Base-by-base conservation (phyloP, 2,329 filamentous ascomycete species). In the Podosphaera aphanis region DNA sequence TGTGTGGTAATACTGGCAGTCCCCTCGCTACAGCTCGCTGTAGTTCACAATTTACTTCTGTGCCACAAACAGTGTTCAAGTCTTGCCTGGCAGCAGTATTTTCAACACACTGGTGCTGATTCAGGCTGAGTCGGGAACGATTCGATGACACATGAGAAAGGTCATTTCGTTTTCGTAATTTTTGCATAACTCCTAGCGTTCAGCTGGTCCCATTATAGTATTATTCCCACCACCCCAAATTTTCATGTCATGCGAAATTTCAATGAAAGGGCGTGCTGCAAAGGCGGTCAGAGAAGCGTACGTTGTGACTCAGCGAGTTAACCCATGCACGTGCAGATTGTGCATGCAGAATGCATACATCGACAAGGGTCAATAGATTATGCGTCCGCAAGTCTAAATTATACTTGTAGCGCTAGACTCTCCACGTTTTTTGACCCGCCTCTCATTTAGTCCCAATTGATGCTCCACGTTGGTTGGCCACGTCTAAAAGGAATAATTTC, bases 381-480 rank as follows among this genome's bases (percentile, higher is more conserved):
- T 33, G 29, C 29, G 29, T 13, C 10, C 29, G 13, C 29, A 33
- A n/a, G 29, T 11, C 10, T 33, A 33, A 33, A 11, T 13, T 13
- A n/a, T 33, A 1, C 4, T 33, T 33, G 2, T 33, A 4, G 29
- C 15, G 29, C 29, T n/a, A 33, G 8, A 13, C 13, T 33, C 29
- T 33, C 29, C 29, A 33, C 15, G 15, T 33, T 33, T 33, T n/a
- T 11, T n/a, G 23, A 5, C 4, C 23, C 23, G 23, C 29, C 13
- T 33, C n/a, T n/a, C n/a, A n/a, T 33, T 33, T 33, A 33, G 10
- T 33, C 11, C 50, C 52, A 82, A 8, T 75, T 74, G 50, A 81
- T 47, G 44, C 52, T 52, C 52, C 49, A 53, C 15, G 50, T 55
- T 23, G 46, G 49, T 29, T 49, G 46, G 2, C 51, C 53, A 41